Conservation (phyloP, 176 grass and related monocot genomes). For the Avena atlantica region DNA sequence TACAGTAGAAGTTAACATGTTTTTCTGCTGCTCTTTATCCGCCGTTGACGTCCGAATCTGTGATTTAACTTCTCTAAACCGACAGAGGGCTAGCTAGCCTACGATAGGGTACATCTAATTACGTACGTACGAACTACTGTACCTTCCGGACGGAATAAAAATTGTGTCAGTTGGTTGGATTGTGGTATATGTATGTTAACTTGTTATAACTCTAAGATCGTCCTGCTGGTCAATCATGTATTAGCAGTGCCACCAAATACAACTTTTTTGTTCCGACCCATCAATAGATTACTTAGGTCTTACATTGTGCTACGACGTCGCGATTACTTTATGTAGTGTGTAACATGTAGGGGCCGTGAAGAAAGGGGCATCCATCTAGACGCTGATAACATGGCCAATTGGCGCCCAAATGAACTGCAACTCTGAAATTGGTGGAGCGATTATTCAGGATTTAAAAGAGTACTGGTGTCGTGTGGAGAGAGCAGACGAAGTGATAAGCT, state of each 20-base stretch:
- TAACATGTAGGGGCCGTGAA: conserved; percentile 44
- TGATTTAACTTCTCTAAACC: neutral
- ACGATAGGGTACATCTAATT: neutral
- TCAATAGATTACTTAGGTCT: neutral
- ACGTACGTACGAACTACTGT: conserved; percentile 34
- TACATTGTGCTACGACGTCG: conserved; percentile 38
- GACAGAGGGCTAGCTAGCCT: neutral
- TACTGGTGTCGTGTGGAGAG: neutral
- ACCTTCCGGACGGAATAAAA: conserved; percentile 14
- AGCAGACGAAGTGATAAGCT: neutral
- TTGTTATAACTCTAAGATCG: conserved; percentile 9
- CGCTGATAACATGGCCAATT: conserved; percentile 35
- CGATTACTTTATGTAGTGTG: neutral
- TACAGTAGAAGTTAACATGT: neutral
- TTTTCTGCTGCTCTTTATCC: neutral
- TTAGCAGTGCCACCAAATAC: neutral
- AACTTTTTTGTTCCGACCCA: neutral
- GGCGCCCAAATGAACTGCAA: neutral
- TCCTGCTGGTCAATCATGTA: conserved; percentile 28
- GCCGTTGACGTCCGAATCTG: neutral
- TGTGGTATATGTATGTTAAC: neutral
- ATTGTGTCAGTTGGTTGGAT: neutral
- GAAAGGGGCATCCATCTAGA: neutral
- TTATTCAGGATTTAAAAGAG: neutral
- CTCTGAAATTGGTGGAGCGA: neutral